A percentile compares a stretch with the other conserved stretches of the same genome.
Conservation (phyloP, 768 basidiomycete species). For the Naganishia randhawae region DNA sequence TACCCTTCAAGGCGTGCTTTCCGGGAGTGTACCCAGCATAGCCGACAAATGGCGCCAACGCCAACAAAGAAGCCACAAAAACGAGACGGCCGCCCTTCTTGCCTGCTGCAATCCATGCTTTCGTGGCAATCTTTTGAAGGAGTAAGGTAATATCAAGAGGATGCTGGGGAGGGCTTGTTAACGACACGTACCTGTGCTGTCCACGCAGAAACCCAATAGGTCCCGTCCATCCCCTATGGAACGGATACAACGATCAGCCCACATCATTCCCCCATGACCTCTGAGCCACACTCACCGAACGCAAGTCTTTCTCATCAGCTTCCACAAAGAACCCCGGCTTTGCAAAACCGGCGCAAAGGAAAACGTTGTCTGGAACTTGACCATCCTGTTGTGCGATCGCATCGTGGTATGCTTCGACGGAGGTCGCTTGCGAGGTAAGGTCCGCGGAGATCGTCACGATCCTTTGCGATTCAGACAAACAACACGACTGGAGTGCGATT, state of each 20-base stretch:
- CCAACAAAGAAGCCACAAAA: slow-evolving; percentile 70
- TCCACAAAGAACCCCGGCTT: slow-evolving; percentile 72
- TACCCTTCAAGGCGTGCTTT: slow-evolving; percentile 81
- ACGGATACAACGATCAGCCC: neutral
- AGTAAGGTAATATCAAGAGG: neutral
- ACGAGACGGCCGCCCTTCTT: slow-evolving; percentile 64
- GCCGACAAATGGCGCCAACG: slow-evolving; percentile 71
- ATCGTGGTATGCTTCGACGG: slow-evolving; percentile 62
- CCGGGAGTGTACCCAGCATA: slow-evolving; percentile 76
- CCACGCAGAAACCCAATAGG: slow-evolving; percentile 61
- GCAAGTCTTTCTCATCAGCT: slow-evolving; percentile 60
- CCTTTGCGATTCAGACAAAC: slow-evolving; percentile 52
- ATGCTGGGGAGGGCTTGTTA: neutral
- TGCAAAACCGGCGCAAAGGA: slow-evolving; percentile 70
- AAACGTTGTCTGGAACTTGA: slow-evolving; percentile 67
- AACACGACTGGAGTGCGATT: neutral
- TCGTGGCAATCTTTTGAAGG: slow-evolving; percentile 60
- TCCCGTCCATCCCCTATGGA: slow-evolving; percentile 58
- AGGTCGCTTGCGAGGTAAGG: slow-evolving; percentile 57
- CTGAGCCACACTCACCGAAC: slow-evolving; percentile 35
- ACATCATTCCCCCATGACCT: neutral
- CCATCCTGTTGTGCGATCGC: slow-evolving; percentile 60
- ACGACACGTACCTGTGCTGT: slow-evolving; percentile 57
- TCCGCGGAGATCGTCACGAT: slow-evolving; percentile 67
- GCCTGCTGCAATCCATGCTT: slow-evolving; percentile 61